Percentiles rank a stretch among this genome's conserved stretches.
These are phyloP conservation scores for Comarum palustre DNA, from an alignment of 306 rosid species.

Conservation along the genomic window DNA sequence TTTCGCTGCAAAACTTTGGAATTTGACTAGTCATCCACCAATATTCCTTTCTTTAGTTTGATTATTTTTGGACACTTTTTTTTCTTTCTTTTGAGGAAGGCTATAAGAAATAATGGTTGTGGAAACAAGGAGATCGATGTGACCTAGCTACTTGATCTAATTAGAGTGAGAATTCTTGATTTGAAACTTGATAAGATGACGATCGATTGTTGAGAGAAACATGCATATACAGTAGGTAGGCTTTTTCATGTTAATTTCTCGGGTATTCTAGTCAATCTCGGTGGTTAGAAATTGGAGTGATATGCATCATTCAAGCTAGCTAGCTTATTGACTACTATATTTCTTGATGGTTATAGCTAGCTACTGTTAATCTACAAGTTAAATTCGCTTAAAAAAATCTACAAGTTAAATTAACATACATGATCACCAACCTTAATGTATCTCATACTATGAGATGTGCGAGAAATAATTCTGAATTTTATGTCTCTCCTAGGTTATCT, in stretches of 20 bases:
- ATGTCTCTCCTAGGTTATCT: too few relatives aligned
- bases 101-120: neutral
- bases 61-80: neutral
- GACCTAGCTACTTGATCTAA: slow-evolving; percentile 14
- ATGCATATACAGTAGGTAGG: neutral
- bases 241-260: neutral
- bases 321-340: too few relatives aligned
- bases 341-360: neutral
- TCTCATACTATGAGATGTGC: neutral
- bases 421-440: neutral
- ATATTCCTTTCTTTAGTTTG: neutral
- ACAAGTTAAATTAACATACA: too few relatives aligned
- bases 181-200: slow-evolving; percentile 19
- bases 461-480: neutral
- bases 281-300: neutral
- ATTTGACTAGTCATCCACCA: neutral
- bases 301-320: neutral
- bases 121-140: neutral
- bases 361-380: neutral
- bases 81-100: neutral
- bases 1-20: neutral
- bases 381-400: too few relatives aligned
- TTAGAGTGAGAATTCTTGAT: slow-evolving; percentile 4
- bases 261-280: slow-evolving; percentile 2
- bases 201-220: slow-evolving; percentile 15